A percentile compares a stretch with the other conserved stretches of the same genome.
phyloP scores from a whole-genome alignment of 2,329 filamentous ascomycete genomes.

The Colletotrichum tofieldiae region DNA sequence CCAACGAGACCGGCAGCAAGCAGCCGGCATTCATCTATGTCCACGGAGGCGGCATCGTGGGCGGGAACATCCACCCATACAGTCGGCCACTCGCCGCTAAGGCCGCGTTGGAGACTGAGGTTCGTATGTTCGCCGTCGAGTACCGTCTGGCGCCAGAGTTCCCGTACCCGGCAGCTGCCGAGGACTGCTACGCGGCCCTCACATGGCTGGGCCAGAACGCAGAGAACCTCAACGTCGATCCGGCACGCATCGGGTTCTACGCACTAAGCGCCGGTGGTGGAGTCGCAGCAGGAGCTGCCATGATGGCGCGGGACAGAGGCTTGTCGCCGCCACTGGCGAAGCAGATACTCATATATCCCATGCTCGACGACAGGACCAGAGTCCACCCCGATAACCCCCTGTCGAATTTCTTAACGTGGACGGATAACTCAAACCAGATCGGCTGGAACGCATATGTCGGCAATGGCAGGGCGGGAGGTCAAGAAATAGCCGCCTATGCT shows the following conservation, averaged over 20 bases:
- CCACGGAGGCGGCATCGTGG: slow-evolving; percentile 61
- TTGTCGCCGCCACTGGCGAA: slow-evolving; percentile 49
- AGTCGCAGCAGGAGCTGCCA: slow-evolving; percentile 47
- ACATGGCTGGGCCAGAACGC: slow-evolving; percentile 48
- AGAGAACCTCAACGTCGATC: slow-evolving; percentile 44
- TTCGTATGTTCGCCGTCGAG: slow-evolving; percentile 56
- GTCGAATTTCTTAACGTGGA: slow-evolving; percentile 43
- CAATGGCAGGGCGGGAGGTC: slow-evolving; percentile 37
- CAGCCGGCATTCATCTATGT: slow-evolving; percentile 55
- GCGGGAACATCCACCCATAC: slow-evolving; percentile 49
- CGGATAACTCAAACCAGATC: slow-evolving; percentile 42
- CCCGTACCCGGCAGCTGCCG: slow-evolving; percentile 52
- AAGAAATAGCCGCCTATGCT: slow-evolving; percentile 42
- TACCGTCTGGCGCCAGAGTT: slow-evolving; percentile 62
- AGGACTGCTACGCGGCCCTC: slow-evolving; percentile 55
- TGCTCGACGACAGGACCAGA: slow-evolving; percentile 51
- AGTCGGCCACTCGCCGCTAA: slow-evolving; percentile 25
- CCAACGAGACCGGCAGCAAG: not conserved
- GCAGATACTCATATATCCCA: slow-evolving; percentile 53
- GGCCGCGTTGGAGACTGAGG: slow-evolving; percentile 46
- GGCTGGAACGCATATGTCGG: slow-evolving; percentile 47
- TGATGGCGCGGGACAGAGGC: slow-evolving; percentile 57
- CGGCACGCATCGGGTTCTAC: slow-evolving; percentile 44
- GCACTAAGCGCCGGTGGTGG: slow-evolving; percentile 47
- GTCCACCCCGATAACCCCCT: slow-evolving; percentile 22